These are phyloP conservation scores for Calonectria pteridis DNA, from an alignment of 2,329 filamentous ascomycete species.

Conservation along the genomic window DNA sequence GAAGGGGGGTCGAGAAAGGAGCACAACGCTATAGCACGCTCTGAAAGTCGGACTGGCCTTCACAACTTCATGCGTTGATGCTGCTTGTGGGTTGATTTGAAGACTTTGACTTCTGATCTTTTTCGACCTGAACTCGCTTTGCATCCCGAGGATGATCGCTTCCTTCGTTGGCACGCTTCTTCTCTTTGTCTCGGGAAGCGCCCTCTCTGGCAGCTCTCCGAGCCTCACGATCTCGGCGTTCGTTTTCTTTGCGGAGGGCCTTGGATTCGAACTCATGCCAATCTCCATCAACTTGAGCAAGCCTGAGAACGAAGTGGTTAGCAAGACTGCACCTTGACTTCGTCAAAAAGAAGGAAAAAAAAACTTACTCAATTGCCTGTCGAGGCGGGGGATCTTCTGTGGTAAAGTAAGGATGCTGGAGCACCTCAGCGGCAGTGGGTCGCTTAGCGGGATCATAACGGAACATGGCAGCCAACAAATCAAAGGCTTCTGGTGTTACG, in stretches of 20 bases:
- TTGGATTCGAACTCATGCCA: conserved; percentile 99
- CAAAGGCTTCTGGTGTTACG: conserved; percentile 84
- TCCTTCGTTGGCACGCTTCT: conserved; percentile 54
- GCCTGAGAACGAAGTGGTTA: conserved; percentile 60
- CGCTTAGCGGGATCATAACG: conserved; percentile 87
- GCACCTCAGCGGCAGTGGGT: conserved; percentile 84
- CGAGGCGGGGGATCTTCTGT: conserved; percentile 81
- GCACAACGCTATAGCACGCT: neutral
- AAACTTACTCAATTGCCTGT: conserved; percentile 85
- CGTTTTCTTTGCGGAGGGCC: conserved; percentile 89
- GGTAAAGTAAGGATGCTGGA: conserved; percentile 90
- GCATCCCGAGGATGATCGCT: conserved; percentile 48
- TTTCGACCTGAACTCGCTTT: conserved; percentile 51
- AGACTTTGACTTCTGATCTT: conserved; percentile 33
- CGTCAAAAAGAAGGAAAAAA: neutral
- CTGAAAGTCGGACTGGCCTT: neutral
- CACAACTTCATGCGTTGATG: conserved; percentile 24
- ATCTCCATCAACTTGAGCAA: conserved; percentile 87
- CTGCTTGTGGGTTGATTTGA: conserved; percentile 8
- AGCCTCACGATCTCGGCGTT: conserved; percentile 71
- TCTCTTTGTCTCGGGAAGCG: conserved; percentile 50
- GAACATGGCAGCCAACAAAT: conserved; percentile 87
- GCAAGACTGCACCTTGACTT: conserved; percentile 24
- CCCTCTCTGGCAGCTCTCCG: conserved; percentile 58
- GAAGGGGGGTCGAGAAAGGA: neutral